Base-by-base conservation (phyloP, 352 stramenopile genomes). In the Halophytophthora polymorphica region DNA sequence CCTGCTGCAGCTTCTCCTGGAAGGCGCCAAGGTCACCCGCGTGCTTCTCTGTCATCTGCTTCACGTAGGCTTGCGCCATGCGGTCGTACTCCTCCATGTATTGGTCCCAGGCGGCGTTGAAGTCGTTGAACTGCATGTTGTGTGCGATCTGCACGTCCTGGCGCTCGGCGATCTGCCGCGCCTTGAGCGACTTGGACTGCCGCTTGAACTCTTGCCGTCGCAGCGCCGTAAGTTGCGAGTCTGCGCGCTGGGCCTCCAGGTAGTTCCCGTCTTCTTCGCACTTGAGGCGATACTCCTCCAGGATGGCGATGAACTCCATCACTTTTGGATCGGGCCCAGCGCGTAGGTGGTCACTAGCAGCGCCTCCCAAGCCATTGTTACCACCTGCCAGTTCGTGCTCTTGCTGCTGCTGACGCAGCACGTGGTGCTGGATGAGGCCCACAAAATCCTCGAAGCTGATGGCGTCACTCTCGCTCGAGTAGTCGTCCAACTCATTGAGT, bases 61-160 rank as follows among this genome's bases (percentile, higher is more conserved):
- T 82, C 18, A 98, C 93, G 64, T 97, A 98, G 44, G 92, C 77
- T 49, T 96, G 76, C 12, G 92, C 90, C 88, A 98, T 98, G 45
- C 77, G 73, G 71, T 98, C 92, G 61, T 97, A 98, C 48, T 97
- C 92, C 49, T 97, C 77, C 65, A 98, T 83, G 66, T 98, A 98
- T 63, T 96, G 82, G 61, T 98, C 94, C 95, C 93, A 98, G 12
- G 86, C 84, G 17, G 71, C 64, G 52, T 97, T 98, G 61, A 98
- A 98, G 54, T 98, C 90, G 39, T 86, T 79, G 56, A 96, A 97
- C 69, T 98, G 93, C 85, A 98, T 96, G 62, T 97, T 97, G 62
- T 98, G 91, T 6, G 88, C 90, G 40, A 97, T 93, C 62, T 97
- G 90, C n/a, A 98, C 90, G 59, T 97, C 88, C 64, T 97, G 90